phyloP scores from a whole-genome alignment of 495 filamentous ascomycete species.

The Tuber calosporum region DNA sequence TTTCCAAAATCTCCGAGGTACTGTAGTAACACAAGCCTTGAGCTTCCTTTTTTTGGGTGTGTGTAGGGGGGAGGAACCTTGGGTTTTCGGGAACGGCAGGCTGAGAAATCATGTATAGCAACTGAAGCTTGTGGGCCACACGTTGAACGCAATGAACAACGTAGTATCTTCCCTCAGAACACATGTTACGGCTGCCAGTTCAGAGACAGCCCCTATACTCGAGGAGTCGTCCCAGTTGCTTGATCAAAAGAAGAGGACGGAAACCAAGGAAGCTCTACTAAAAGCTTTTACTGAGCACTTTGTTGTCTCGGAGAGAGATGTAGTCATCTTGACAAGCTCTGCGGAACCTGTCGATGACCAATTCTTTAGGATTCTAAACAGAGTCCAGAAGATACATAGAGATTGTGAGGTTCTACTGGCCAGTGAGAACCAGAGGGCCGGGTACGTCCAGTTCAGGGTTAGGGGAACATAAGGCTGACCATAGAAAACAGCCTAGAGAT shows the following conservation, averaged over 20 bases:
- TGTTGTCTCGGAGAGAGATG: conserved; percentile 70
- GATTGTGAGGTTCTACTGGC: conserved; percentile 86
- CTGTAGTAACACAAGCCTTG: conserved; percentile 19
- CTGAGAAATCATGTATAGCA: conserved; percentile 52
- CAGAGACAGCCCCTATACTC: conserved; percentile 67
- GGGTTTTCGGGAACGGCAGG: conserved; percentile 6
- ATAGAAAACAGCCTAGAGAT: conserved; percentile 52
- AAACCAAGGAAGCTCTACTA: conserved; percentile 81
- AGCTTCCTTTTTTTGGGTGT: background rate
- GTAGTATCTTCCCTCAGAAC: conserved; percentile 73
- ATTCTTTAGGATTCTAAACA: conserved; percentile 74
- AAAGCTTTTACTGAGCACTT: conserved; percentile 79
- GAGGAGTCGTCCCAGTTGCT: conserved; percentile 71
- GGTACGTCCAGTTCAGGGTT: conserved; percentile 22
- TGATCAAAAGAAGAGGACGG: conserved; percentile 64
- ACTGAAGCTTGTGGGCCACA: conserved; percentile 75
- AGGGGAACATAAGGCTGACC: conserved; percentile 20
- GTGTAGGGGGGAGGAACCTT: conserved; percentile 8
- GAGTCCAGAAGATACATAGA: conserved; percentile 76
- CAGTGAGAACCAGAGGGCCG: conserved; percentile 69
- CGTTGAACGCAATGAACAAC: conserved; percentile 68
- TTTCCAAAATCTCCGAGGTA: conserved; percentile 86
- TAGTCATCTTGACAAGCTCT: conserved; percentile 61
- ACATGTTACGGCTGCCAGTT: conserved; percentile 65
- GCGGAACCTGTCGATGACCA: conserved; percentile 74